Conservation (phyloP, 306 rosid species). For the Rubus parviflorus region DNA sequence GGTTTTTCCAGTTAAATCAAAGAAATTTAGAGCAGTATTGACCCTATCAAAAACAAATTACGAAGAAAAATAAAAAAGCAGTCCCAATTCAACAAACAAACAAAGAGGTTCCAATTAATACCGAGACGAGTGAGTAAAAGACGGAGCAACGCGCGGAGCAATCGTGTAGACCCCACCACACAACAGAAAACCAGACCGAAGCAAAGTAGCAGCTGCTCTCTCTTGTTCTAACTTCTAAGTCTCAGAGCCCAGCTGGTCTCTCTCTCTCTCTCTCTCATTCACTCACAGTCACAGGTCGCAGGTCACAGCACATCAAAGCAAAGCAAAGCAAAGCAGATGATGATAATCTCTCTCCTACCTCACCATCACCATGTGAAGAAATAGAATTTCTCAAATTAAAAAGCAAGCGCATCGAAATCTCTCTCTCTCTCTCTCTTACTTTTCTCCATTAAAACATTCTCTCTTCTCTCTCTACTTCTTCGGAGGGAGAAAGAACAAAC, state of each 20-base stretch:
- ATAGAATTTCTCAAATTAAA: conserved; percentile 7
- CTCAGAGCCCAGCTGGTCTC: neutral
- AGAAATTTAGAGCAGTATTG: neutral
- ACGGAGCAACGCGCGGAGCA: conserved; percentile 46
- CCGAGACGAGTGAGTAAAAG: conserved; percentile 13
- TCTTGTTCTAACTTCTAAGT: neutral
- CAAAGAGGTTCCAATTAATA: neutral
- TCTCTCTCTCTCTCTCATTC: neutral
- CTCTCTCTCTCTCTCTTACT: conserved; percentile 8
- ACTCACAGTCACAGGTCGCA: no score
- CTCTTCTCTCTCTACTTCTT: neutral
- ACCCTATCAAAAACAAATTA: neutral
- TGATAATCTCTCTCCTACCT: conserved; percentile 2
- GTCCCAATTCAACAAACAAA: conserved; percentile 26
- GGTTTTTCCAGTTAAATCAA: neutral
- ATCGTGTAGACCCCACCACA: conserved; percentile 56
- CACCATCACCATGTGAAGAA: conserved; percentile 24
- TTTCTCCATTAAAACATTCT: conserved; percentile 8
- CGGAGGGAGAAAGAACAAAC: neutral
- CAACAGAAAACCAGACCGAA: neutral
- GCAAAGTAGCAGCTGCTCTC: neutral
- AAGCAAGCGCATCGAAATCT: conserved; percentile 1
- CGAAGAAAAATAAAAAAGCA: neutral
- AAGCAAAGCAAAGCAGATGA: neutral
- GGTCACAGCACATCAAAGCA: conserved; percentile 17